Evolutionary conservation across 306 rosid genomes (phyloP).

Genomic region (Vigna trinervia): DNA sequence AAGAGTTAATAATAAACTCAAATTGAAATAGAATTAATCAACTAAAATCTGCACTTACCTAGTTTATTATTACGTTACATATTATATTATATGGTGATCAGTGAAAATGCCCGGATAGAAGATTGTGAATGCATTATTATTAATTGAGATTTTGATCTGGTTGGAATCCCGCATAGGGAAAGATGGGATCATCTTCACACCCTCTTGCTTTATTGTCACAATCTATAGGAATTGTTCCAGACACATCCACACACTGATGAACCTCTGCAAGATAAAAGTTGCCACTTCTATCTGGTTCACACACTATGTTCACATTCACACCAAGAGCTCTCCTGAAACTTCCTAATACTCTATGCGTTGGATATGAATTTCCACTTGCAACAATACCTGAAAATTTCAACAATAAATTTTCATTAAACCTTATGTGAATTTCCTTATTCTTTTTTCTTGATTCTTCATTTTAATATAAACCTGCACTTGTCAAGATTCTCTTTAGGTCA

Average conservation of each 20-base stretch:
- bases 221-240: neutral
- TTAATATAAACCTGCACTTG: neutral
- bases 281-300: conserved; percentile 13
- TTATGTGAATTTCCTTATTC: too few species aligned
- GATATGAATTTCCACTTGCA: neutral
- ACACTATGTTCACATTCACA: neutral
- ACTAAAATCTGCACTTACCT: too few species aligned
- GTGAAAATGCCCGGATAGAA: too few species aligned
- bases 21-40: too few species aligned
- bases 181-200: conserved; percentile 8
- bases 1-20: too few species aligned
- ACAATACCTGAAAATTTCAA: conserved; percentile 15
- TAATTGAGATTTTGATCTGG: neutral
- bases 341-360: neutral
- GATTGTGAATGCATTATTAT: neutral
- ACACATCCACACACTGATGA: neutral
- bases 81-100: too few species aligned
- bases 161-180: conserved; percentile 12
- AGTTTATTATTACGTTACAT: too few species aligned
- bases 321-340: neutral
- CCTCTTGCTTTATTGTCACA: conserved; percentile 13
- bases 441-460: neutral
- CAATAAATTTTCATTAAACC: neutral
- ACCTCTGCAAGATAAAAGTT: neutral
- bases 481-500: conserved; percentile 10